Percentiles rank a stretch among this genome's conserved stretches.
Conservation (phyloP, 2,329 filamentous ascomycete species). For the Neopestalotiopsis rosae region DNA sequence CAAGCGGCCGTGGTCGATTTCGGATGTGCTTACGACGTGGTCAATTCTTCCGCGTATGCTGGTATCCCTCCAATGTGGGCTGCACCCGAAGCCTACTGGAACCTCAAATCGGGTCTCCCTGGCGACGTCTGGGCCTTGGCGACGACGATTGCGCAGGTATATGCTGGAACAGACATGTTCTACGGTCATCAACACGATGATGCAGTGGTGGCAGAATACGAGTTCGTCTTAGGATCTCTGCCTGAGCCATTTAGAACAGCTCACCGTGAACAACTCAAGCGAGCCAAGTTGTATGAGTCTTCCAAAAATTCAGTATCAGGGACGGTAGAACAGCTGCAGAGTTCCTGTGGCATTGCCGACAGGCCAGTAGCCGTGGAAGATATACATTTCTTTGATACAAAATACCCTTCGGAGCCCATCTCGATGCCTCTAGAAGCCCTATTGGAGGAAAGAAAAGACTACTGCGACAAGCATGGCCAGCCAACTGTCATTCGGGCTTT, state of each 20-base stretch:
- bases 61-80: conserved; percentile 4
- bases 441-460: not conserved
- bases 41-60: not conserved
- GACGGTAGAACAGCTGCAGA: not conserved
- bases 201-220: not conserved
- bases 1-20: not conserved
- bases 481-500: not conserved
- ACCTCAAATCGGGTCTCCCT: not conserved
- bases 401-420: not conserved
- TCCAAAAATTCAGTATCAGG: not conserved
- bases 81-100: conserved; percentile 4
- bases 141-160: not conserved
- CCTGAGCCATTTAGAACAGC: conserved; percentile 6
- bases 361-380: not conserved
- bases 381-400: too few species aligned
- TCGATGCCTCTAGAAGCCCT: not conserved
- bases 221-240: conserved; percentile 9
- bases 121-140: conserved; percentile 9
- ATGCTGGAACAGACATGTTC: not conserved
- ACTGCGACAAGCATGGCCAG: not conserved
- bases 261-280: not conserved
- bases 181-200: not conserved
- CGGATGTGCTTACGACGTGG: not conserved
- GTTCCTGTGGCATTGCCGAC: not conserved
- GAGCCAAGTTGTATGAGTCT: not conserved